Percentiles rank a stretch among this genome's conserved stretches.
Evolutionary conservation across 768 basidiomycete species (phyloP).

Genomic region (Lactifluus subvellereus): DNA sequence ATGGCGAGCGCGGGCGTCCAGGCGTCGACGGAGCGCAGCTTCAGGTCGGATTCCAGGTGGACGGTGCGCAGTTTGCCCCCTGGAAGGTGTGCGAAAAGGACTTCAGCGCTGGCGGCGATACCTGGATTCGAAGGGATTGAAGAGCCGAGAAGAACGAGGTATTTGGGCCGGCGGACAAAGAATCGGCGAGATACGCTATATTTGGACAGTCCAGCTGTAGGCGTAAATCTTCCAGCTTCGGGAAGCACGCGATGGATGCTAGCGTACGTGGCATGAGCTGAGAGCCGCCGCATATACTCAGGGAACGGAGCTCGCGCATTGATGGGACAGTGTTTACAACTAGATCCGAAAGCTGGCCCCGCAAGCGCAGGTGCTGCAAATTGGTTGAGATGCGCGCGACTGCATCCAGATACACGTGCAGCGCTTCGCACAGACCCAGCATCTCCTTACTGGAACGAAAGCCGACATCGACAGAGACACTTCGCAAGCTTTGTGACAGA

Average conservation of each 20-base stretch:
- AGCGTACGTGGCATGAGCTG: slow-evolving; percentile 23
- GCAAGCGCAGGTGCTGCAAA: slow-evolving; percentile 17
- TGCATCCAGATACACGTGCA: slow-evolving; percentile 16
- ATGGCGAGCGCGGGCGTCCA: slow-evolving; percentile 22
- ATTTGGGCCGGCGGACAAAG: slow-evolving; percentile 2
- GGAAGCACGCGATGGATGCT: slow-evolving; percentile 18
- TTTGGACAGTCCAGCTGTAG: slow-evolving; percentile 21
- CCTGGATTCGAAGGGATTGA: slow-evolving; percentile 16
- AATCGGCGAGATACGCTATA: slow-evolving; percentile 11
- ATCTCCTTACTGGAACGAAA: slow-evolving; percentile 14
- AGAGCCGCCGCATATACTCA: slow-evolving; percentile 19
- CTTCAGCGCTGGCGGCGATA: slow-evolving; percentile 17
- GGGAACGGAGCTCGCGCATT: slow-evolving; percentile 21
- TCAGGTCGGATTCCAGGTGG: slow-evolving; percentile 23
- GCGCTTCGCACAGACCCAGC: slow-evolving; percentile 3
- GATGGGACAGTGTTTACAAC: slow-evolving; percentile 13
- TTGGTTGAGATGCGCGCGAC: slow-evolving; percentile 18
- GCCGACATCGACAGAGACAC: slow-evolving; percentile 18
- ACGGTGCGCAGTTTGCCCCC: slow-evolving; percentile 11
- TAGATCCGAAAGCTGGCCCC: slow-evolving; percentile 22
- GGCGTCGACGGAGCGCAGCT: slow-evolving; percentile 22
- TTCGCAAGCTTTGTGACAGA: slow-evolving; percentile 15
- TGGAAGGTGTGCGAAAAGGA: slow-evolving; percentile 18
- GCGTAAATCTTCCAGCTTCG: slow-evolving; percentile 22
- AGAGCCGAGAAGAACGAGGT: slow-evolving; percentile 20